Base-by-base conservation (phyloP, 331 rosid genomes). In the Cydonia oblonga region DNA sequence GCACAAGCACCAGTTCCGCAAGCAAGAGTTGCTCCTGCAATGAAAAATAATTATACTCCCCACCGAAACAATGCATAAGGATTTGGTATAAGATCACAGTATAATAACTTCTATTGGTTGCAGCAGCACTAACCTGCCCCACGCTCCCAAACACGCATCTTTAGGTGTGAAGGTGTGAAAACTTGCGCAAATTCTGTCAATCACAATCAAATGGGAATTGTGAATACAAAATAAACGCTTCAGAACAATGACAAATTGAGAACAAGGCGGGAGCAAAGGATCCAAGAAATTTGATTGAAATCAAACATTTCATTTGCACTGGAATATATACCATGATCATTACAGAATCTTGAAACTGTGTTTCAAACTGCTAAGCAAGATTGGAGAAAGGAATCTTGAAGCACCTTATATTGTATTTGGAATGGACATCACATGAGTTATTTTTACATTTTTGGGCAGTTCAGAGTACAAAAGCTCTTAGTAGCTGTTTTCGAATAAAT, bases 1-100 rank as follows among this genome's bases (percentile, higher is more conserved):
- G 96, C 97, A 89, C 98, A 93, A 66, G 97, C 97, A 86, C 97
- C 97, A 51, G 96, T 93, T 84, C 97, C 97, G 71, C 98, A 93
- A 56, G 98, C 98, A 52, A 91, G 87, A 12, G 98, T 93, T 53
- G 91, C 98, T 60, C 97, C 97, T 93, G 76, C 61, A 79, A 66
- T 26, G 30, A 16, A 22, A 44, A 46, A n/a, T 29, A 42, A 23
- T 40, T 49, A 52, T 64, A 24, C 42, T 61, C 71, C 60, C 42
- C 46, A 40, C 5, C 3, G 46, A 40, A 40, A 40, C 46, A 40
- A 40, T 40, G 46, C 46, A 11, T 40, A 40, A 40, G 46, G 65
- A 59, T 10, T 42, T 7, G 18, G 9, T 26, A 25, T 40, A 7
- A 1, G 28, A 58, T 24, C 57, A 25, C 2, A 53, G 58, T 6